Percentiles rank a stretch among this genome's conserved stretches.
phyloP scores from a whole-genome alignment of 2,329 filamentous ascomycete genomes.

The Cladophialophora immunda region DNA sequence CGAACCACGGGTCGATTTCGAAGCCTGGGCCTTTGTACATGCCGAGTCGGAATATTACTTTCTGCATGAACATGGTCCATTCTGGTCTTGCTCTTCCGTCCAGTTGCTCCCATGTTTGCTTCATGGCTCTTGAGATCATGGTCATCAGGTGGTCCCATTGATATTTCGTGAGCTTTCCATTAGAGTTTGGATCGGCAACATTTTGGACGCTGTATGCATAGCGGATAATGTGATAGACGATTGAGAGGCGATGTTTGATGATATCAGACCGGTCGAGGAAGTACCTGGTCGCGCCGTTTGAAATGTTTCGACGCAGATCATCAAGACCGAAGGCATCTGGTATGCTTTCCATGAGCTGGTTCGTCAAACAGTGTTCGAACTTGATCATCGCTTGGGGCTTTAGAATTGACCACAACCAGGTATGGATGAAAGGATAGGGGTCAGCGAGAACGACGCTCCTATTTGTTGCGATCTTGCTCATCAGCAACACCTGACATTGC shows the following conservation, averaged over 20 bases:
- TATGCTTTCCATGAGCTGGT: slow-evolving; percentile 25
- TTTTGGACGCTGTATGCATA: slow-evolving; percentile 22
- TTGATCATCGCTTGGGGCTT: slow-evolving; percentile 14
- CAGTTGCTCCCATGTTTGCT: slow-evolving; percentile 24
- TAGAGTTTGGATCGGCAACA: slow-evolving; percentile 5
- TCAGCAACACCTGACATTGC: slow-evolving; percentile 33
- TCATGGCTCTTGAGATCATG: slow-evolving; percentile 28
- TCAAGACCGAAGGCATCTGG: slow-evolving; percentile 26
- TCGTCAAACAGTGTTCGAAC: slow-evolving; percentile 35
- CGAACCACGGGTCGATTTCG: slow-evolving; percentile 29
- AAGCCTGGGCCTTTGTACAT: slow-evolving; percentile 28
- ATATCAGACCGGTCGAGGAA: slow-evolving; percentile 23
- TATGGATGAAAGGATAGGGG: slow-evolving; percentile 25
- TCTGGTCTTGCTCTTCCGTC: slow-evolving; percentile 12
- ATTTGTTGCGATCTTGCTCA: slow-evolving; percentile 29
- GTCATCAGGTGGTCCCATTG: slow-evolving; percentile 25
- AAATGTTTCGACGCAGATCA: slow-evolving; percentile 19
- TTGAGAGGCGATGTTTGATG: slow-evolving; percentile 27
- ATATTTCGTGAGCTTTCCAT: slow-evolving; percentile 15
- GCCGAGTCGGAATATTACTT: slow-evolving; percentile 29
- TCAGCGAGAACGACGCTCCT: slow-evolving; percentile 19
- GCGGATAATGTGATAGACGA: slow-evolving; percentile 33
- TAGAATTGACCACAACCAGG: slow-evolving; percentile 30
- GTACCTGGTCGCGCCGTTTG: slow-evolving; percentile 3
- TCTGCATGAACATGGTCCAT: slow-evolving; percentile 31